Base-by-base conservation (phyloP, 257 asterid species). In the Vinca minor region DNA sequence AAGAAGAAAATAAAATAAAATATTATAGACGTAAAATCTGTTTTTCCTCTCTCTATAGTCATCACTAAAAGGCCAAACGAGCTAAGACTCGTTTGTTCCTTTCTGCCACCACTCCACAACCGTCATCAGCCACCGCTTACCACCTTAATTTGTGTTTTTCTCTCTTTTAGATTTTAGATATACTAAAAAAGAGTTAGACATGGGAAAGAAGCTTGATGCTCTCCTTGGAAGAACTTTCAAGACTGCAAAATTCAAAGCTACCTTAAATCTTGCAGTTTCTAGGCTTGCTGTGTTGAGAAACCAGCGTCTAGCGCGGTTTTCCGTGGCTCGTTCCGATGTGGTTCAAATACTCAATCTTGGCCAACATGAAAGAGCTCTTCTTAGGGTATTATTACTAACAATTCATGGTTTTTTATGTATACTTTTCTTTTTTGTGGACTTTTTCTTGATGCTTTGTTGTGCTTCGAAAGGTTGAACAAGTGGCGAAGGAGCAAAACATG, bases 181-280 rank as follows among this genome's bases (percentile, higher is more conserved):
- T 50, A 50, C 32, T 11, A 6, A 35, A 50, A 7, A 60, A 50
- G 38, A 34, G 38, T 34, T 28, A 28, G 4, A 35, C 34, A 92
- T 92, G 95, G 91, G 96, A 10, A 92, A 65, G 78, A 92, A 65
- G 63, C 78, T 92, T 63, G 95, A 87, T 71, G 82, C 93, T 41
- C 59, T 88, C 26, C 68, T 91, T 35, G 69, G 89, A 38, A 79
- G 79, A 72, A 53, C 73, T 54, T 81, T 79, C 65, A 81, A 80
- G 34, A 59, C 79, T 4, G 42, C 71, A 0, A 82, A 87, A 59
- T 66, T 87, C 62, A 85, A 76, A 57, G 73, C 88, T 69, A 84
- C 79, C 17, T 68, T 62, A 47, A 75, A 78, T 18, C 79, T 84
- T 46, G 97, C 90, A 47, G 32, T 84, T 55, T 78, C 94, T 15